phyloP scores from a whole-genome alignment of 1,284 basidiomycete genomes.

The Fomes fomentarius region DNA sequence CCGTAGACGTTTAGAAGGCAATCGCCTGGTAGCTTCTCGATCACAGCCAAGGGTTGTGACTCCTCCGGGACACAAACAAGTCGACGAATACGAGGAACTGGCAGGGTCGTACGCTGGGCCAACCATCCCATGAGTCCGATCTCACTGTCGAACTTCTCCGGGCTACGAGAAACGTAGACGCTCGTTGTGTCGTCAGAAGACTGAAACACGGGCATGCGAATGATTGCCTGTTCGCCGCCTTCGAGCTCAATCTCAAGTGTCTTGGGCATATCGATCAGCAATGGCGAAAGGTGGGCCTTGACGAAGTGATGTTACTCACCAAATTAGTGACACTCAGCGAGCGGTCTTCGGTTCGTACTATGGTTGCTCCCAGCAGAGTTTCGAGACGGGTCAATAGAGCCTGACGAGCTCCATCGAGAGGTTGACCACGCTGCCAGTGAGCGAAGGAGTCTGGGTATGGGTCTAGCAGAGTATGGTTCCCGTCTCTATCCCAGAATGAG shows the following conservation, averaged over 20 bases:
- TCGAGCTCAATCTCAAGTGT: conserved; percentile 1
- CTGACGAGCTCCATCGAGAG: neutral
- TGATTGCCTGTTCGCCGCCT: neutral
- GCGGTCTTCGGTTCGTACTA: neutral
- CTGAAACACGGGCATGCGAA: neutral
- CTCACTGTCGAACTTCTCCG: neutral
- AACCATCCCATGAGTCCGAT: conserved; percentile 1
- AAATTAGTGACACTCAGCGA: neutral
- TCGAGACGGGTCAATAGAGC: neutral
- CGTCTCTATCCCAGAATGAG: conserved; percentile 1
- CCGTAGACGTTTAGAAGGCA: conserved; percentile 9
- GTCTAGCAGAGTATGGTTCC: neutral
- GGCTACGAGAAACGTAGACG: neutral
- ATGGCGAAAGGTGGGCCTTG: neutral
- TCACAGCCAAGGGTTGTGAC: neutral
- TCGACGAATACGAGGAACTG: neutral
- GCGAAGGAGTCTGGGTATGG: neutral
- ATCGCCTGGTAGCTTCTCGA: conserved; percentile 7
- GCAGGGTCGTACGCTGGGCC: neutral
- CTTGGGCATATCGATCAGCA: neutral
- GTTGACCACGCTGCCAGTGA: neutral
- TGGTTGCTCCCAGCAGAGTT: neutral
- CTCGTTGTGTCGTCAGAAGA: neutral
- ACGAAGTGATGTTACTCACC: neutral
- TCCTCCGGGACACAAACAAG: neutral